Evolutionary conservation across 148 eudicot genomes (phyloP), one percentile per base, ranked within the genome.

Genomic region (Linanthus parryae): DNA sequence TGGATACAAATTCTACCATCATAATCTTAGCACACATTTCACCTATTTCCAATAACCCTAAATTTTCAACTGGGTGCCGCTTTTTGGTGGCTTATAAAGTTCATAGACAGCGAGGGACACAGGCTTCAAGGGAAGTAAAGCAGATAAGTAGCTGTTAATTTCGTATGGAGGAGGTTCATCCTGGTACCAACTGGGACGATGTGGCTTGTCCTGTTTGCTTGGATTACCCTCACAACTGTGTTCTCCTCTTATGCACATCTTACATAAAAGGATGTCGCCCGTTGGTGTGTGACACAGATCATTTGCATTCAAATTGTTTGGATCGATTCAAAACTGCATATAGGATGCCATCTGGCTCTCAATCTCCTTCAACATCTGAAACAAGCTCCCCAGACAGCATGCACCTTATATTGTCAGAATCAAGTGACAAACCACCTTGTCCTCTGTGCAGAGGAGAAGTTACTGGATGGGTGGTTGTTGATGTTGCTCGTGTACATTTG

Each of bases 301-400:
- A 91, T 63, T 73, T 91, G 74, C 97, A 86, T 57, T 83, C 97
- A 37, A 91, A 91, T 66, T 91, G 97, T 59, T 68, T 91, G n/a
- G 88, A 79, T 42, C 91, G 97, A 52, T 91, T 83, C 59, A 81
- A 79, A 73, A 79, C 71, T 45, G 94, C 96, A 39, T 61, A 81
- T 62, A 78, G 87, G 11, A 57, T 81, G 63, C 62, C 80, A 44
- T 38, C 84, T 21, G 74, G 68, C 36, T 65, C 77, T 18, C 54
- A 58, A 43, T 63, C 82, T 26, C 65, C 79, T 29, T 64, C 71
- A 26, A 29, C 67, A 13, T 65, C 74, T 18, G 69, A 64, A 47
- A 49, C 44, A 2, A 54, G 36, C 28, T 48, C 48, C 43, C 44
- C 45, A 34, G 81, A 72, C 45, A 61, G 58, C 54, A 16, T 66